Conservation (phyloP, 306 rosid species). For the Abrus pulchellus region DNA sequence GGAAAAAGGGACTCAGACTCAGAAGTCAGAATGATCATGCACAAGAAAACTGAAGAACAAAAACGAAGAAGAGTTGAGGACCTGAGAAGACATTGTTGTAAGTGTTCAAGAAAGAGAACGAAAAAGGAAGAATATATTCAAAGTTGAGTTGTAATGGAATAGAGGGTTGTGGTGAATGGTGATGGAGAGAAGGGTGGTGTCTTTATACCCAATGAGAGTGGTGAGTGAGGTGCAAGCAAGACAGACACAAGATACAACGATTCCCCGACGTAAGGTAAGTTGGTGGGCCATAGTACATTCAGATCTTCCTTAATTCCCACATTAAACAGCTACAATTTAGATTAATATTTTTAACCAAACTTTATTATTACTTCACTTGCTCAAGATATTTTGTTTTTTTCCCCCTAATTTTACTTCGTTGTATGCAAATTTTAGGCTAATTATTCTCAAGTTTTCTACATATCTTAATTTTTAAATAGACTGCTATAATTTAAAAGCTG, state of each 20-base stretch:
- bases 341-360: neutral
- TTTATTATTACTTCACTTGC: neutral
- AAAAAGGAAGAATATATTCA: slow-evolving; percentile 6
- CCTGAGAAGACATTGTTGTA: slow-evolving; percentile 55
- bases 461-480: neutral
- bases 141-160: neutral
- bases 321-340: too few relatives aligned
- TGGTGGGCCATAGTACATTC: neutral
- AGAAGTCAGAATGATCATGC: neutral
- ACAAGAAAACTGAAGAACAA: neutral
- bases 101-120: slow-evolving; percentile 23
- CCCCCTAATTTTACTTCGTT: neutral
- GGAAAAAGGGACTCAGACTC: too few relatives aligned
- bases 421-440: neutral
- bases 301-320: too few relatives aligned
- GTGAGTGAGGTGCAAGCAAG: slow-evolving; percentile 16
- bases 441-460: neutral
- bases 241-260: neutral
- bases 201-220: slow-evolving; percentile 36
- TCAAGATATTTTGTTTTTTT: neutral
- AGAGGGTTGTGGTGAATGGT: neutral
- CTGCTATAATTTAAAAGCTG: too few relatives aligned
- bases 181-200: neutral
- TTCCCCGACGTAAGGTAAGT: neutral
- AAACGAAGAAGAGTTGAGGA: neutral